phyloP scores from a whole-genome alignment of 2,329 filamentous ascomycete species.

The Ophiostoma perfectum region DNA sequence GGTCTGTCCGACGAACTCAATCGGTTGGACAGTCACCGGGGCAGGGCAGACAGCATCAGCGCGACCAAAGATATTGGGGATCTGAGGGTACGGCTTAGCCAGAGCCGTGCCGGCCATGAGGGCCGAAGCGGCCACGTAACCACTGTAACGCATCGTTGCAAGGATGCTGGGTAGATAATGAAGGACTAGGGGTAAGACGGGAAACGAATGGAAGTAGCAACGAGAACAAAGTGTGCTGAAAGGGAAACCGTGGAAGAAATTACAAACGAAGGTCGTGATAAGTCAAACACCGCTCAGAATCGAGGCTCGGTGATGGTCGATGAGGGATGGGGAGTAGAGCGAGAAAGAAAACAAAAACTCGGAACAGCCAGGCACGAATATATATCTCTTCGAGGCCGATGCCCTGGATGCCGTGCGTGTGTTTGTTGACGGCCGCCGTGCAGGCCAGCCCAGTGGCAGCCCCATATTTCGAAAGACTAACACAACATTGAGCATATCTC shows the following conservation, averaged over 20 bases:
- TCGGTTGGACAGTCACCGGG: conserved; percentile 24
- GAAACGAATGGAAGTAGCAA: background rate
- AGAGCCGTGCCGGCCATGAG: conserved; percentile 17
- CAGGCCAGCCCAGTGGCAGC: background rate
- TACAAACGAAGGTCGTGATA: background rate
- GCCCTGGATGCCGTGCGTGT: background rate
- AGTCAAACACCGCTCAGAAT: conserved; percentile 7
- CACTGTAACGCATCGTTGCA: conserved; percentile 16
- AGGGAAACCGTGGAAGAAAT: background rate
- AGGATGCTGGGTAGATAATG: background rate
- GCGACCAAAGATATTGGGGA: conserved; percentile 7
- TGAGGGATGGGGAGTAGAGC: background rate
- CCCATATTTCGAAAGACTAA: background rate
- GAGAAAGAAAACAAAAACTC: background rate
- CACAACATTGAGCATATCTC: conserved; percentile 8
- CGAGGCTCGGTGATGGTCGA: conserved; percentile 1
- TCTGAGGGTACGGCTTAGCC: conserved; percentile 14
- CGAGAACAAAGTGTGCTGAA: background rate
- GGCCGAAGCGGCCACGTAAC: conserved; percentile 16
- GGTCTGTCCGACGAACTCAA: conserved; percentile 22
- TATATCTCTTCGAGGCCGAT: conserved; percentile 16
- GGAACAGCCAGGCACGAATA: conserved; percentile 17
- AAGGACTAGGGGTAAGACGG: background rate
- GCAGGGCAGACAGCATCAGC: conserved; percentile 20
- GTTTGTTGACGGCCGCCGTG: background rate